Base-by-base conservation (phyloP, 768 basidiomycete species). In the Tricholoma saponaceum region DNA sequence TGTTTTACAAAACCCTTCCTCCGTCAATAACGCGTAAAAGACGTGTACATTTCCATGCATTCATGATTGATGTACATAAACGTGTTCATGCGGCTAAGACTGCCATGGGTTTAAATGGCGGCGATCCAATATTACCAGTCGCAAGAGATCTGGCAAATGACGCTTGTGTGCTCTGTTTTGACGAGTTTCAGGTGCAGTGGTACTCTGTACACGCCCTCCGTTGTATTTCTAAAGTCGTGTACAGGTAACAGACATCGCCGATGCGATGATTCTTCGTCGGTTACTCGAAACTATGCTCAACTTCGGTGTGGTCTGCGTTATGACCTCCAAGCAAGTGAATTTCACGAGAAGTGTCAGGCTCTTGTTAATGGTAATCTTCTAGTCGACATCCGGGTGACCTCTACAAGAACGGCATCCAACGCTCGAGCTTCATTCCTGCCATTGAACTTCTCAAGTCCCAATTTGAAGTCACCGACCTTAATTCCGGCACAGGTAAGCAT, bases 1-100 rank as follows among this genome's bases (percentile, higher is more conserved):
- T 99, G 22, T 97, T 97, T 72, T 95, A 90, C 76, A 83, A 86
- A 61, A 85, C 94, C 1, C 84, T 97, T 1, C 89, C 90, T 0
- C 65, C 79, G 0, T 74, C 79, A 44, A 74, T 90, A 54, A 82
- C 73, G 46, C 82, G 83, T 58, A 92, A 92, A 72, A 87, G 91
- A 54, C 82, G 97, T 28, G 93, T 98, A 14, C 97, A 99, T 71
- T 99, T 99, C 70, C 95, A 98, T 68, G 92, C 94, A 1, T 98
- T 99, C 79, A 98, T 99, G 97, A 86, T 98, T 60, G 97, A 99
- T 68, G 95, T 98, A 20, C 92, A 98, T 70, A 97, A 96, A 67
- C 87, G 94, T 16, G 70, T 95, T 3, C 95, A 98, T 63, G 84
- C 85, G 1, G 82, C 89, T 37, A 95, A 94, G 74, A 75, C 82